Evolutionary conservation across 2,329 filamentous ascomycete species (phyloP), one percentile per base, ranked within the genome.

Genomic region (Stemphylium lycopersici): DNA sequence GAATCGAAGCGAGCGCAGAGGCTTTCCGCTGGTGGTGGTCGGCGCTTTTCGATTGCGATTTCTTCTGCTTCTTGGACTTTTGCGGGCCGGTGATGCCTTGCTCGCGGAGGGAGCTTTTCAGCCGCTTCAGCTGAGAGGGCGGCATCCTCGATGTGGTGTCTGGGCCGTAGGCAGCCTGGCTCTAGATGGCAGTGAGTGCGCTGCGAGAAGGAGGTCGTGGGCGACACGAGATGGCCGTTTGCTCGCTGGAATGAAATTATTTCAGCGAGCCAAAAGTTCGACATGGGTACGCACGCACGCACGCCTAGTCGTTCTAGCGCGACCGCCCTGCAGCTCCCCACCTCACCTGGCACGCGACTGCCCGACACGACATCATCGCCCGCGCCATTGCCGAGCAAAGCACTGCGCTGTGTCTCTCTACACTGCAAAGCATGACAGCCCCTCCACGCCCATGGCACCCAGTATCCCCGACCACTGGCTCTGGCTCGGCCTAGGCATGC

Each of bases 71-170:
- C 72, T 98, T 98, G 7, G 93, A 97, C 70, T 96, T 88, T 68
- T 96, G 93, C 5, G 92, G 92, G 1, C 93, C 91, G 37, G 93
- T 87, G 46, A 99, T 88, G 49, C 95, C 95, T 71, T 93, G 90
- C 53, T 97, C 92, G 59, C 87, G 85, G 41, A 99, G 83, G 8
- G 93, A 96, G 64, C 90, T 84, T 79, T 98, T 99, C 39, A 99
- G 84, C 77, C 93, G 90, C 79, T 98, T 99, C 54, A 99, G 84
- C 80, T 99, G 96, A 11, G 96, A 99, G 59, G 93, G 91, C 65
- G 93, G 88, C 95, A 99, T 99, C 6, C 32, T 59, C 12, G 7
- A 8, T 26, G 13, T 22, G 32, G 6, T 18, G 13, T 40, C 8
- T 32, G 41, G 41, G 29, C 39, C 40, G 13, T 33, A 26, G 37